A percentile compares a stretch with the other conserved stretches of the same genome.
These are phyloP conservation scores for Linum trigynum DNA, from an alignment of 345 rosid genomes.

Conservation along the genomic window DNA sequence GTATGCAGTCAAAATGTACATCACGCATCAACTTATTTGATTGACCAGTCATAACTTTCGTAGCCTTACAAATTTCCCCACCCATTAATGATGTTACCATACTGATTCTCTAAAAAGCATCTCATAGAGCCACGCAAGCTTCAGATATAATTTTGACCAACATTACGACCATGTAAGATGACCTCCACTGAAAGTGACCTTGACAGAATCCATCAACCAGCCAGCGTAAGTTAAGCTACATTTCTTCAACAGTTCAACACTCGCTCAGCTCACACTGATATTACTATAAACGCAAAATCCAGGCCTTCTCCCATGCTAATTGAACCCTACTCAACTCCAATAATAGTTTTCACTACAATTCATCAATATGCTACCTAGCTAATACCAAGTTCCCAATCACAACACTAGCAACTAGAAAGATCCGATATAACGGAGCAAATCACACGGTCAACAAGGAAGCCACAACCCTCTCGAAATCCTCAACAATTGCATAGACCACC, in stretches of 20 bases:
- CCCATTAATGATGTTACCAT: too few species aligned
- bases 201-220: neutral
- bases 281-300: neutral
- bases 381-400: neutral
- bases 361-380: neutral
- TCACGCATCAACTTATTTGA: too few species aligned
- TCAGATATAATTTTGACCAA: neutral
- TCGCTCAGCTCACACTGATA: neutral
- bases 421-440: neutral
- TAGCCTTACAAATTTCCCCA: too few species aligned
- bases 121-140: neutral
- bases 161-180: neutral
- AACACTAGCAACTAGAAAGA: neutral
- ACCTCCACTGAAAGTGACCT: neutral
- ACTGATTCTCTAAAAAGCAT: neutral
- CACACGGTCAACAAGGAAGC: neutral
- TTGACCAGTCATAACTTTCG: too few species aligned
- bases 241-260: neutral
- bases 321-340: neutral
- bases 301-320: neutral
- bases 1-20: too few species aligned
- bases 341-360: neutral
- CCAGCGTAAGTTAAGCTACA: neutral
- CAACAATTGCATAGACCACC: neutral
- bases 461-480: neutral